Base-by-base conservation (phyloP, 2,329 filamentous ascomycete species). In the Parascedosporium putredinis region DNA sequence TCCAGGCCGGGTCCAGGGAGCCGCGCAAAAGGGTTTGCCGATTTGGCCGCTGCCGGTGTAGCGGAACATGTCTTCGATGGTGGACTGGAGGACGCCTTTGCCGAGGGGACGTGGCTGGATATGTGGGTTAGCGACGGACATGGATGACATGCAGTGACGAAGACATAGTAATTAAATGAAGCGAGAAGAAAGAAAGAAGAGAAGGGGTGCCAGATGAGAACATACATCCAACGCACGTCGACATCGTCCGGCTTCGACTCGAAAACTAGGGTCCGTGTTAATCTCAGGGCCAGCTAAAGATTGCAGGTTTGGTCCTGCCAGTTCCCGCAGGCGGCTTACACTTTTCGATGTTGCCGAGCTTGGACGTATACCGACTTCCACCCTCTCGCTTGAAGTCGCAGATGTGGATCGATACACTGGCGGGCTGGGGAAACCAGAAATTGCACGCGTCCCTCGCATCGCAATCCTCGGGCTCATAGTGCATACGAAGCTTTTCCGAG, bases 21-120 rank as follows among this genome's bases (percentile, higher is more conserved):
- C 47, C 47, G 6, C 36, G 27, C 31, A n/a, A 20, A 50, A 50
- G 40, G 47, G 47, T 18, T 50, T 50, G 12, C 47, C 47, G 18
- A 34, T 34, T 6, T 25, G 22, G 40, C 38, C 47, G 40, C 47
- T 50, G 18, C 47, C 47, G 5, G 38, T 50, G 36, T 50, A 50
- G 47, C 40, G 38, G 47, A 44, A 50, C 18, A 50, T 50, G 40
- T 50, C 47, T 23, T 50, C 47, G 38, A 50, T 45, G 40, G 47
- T 50, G 10, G 47, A 50, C 29, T 50, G 47, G 5, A 50, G 18
- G 24, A 43, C 22, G 16, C 47, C 47, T 14, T 44, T 45, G 25
- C 47, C 47, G 16, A 44, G 14, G 38, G 27, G 20, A 50, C 40
- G 14, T 50, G 47, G 8, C 47, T 49, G n/a, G 33, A 12, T n/a